phyloP scores from a whole-genome alignment of 305 asterid species.

The Euphrasia arctica region DNA sequence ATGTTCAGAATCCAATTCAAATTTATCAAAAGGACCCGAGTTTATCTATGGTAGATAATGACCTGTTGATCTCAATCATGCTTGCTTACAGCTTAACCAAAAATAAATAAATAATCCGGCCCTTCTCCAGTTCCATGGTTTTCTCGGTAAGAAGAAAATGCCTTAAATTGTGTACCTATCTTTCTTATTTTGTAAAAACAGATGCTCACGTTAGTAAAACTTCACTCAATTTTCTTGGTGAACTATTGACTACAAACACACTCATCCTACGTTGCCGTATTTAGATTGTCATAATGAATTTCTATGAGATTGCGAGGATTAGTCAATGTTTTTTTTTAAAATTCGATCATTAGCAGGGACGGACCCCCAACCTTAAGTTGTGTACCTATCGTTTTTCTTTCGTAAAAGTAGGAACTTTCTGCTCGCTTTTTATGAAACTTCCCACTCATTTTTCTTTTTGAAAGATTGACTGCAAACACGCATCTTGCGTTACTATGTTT shows the following conservation, averaged over 20 bases:
- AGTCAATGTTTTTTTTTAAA: not conserved
- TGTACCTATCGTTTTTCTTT: conserved; percentile 1
- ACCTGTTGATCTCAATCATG: conserved; percentile 1
- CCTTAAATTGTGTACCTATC: too few species aligned
- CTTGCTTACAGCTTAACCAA: not conserved
- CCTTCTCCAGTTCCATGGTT: not conserved
- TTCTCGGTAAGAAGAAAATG: too few species aligned
- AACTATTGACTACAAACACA: not conserved
- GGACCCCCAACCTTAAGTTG: too few species aligned
- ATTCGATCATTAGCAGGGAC: not conserved
- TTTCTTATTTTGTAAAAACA: too few species aligned
- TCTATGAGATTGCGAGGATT: not conserved
- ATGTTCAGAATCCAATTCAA: too few species aligned
- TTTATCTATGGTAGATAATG: not conserved
- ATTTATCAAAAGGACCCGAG: too few species aligned
- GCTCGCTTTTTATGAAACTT: not conserved
- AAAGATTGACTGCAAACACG: not conserved
- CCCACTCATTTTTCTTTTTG: conserved; percentile 1
- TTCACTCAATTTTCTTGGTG: too few species aligned
- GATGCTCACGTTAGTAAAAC: too few species aligned
- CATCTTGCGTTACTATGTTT: not conserved
- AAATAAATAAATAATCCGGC: not conserved
- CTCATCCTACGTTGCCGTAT: not conserved
- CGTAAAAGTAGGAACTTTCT: conserved; percentile 8
- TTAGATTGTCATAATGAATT: not conserved